phyloP scores from a whole-genome alignment of 768 basidiomycete genomes.

The Lentinula sp. region DNA sequence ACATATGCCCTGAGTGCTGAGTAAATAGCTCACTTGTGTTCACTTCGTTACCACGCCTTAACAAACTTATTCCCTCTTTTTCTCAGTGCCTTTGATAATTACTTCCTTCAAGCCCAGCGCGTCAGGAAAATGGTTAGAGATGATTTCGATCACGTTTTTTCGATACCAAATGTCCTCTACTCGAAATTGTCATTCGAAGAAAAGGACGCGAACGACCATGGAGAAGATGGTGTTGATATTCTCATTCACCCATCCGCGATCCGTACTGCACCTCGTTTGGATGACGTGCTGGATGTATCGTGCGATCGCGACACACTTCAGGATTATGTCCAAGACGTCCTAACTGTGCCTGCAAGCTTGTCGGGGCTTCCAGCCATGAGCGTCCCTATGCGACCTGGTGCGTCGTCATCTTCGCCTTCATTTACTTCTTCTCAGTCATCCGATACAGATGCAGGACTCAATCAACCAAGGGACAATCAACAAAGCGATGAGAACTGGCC shows the following conservation, averaged over 20 bases:
- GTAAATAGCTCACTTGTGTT: slow-evolving; percentile 37
- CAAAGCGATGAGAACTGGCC: slow-evolving; percentile 54
- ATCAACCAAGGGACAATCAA: no score
- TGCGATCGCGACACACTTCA: slow-evolving; percentile 25
- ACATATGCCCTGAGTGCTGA: slow-evolving; percentile 90
- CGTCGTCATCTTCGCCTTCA: slow-evolving; percentile 23
- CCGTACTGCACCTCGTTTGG: slow-evolving; percentile 68
- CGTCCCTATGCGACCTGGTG: slow-evolving; percentile 42
- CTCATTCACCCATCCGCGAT: slow-evolving; percentile 86
- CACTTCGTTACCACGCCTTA: background rate
- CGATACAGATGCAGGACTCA: background rate
- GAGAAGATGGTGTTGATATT: slow-evolving; percentile 57
- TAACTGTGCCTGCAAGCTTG: slow-evolving; percentile 89
- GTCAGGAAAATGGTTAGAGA: slow-evolving; percentile 64
- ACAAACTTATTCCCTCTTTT: background rate
- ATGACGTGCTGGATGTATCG: slow-evolving; percentile 6
- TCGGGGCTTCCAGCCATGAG: slow-evolving; percentile 83
- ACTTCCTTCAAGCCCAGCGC: slow-evolving; percentile 88
- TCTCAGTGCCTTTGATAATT: slow-evolving; percentile 81
- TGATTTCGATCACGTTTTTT: slow-evolving; percentile 74
- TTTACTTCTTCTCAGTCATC: background rate
- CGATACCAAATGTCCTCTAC: slow-evolving; percentile 44
- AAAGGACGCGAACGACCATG: background rate
- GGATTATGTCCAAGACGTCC: slow-evolving; percentile 83
- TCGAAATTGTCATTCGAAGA: background rate